Conservation (phyloP, 306 rosid genomes). For the Pterocarpus santalinus region DNA sequence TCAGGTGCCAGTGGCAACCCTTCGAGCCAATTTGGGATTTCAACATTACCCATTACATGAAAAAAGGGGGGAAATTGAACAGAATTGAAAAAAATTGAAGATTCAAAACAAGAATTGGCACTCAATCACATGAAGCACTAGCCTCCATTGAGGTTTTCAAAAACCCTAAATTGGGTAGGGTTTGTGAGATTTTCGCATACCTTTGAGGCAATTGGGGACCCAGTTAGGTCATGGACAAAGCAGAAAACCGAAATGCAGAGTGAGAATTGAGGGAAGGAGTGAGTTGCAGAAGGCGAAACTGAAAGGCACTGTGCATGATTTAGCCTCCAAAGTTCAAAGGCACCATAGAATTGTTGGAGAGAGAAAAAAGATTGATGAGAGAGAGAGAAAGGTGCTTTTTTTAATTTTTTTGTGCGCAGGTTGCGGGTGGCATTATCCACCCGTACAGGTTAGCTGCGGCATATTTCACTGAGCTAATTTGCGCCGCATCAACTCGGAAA, state of each 20-base stretch:
- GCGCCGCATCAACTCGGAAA: constrained; percentile 9
- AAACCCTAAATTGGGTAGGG: constrained; percentile 70
- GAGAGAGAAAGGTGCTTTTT: constrained; percentile 47
- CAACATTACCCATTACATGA: constrained; percentile 79
- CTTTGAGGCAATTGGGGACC: constrained; percentile 32
- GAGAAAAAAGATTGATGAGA: constrained; percentile 2
- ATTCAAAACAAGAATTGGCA: constrained; percentile 49
- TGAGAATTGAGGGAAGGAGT: constrained; percentile 47
- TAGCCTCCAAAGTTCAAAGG: constrained; percentile 63
- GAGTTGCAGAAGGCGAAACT: constrained; percentile 59
- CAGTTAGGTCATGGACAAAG: constrained; percentile 20
- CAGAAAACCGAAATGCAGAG: constrained; percentile 36
- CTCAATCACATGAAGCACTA: constrained; percentile 49
- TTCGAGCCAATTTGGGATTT: constrained; percentile 88
- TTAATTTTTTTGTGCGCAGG: constrained; percentile 25
- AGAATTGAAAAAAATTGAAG: constrained; percentile 17
- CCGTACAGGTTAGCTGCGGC: constrained; percentile 38
- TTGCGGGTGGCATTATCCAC: constrained; percentile 31
- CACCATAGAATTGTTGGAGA: constrained; percentile 33
- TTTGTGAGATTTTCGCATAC: constrained; percentile 48
- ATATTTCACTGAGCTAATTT: constrained; percentile 25
- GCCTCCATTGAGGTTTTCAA: constrained; percentile 31
- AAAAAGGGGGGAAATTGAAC: neutral
- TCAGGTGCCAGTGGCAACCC: constrained; percentile 93
- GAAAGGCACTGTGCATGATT: constrained; percentile 55